phyloP scores from a whole-genome alignment of 805 yeast species.

The Sungouiozyma intestinalis region DNA sequence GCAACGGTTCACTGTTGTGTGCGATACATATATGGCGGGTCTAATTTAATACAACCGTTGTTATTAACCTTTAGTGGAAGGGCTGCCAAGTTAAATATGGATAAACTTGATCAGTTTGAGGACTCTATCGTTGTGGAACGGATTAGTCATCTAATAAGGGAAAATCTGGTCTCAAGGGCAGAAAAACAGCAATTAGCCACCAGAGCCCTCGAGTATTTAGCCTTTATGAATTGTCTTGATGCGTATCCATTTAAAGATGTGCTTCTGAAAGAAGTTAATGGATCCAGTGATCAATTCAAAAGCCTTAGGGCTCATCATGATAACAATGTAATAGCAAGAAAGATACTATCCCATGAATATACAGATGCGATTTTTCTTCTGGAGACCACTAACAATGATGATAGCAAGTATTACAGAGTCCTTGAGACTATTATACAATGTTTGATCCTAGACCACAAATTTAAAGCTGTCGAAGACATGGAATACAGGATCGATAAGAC shows the following conservation, averaged over 20 bases:
- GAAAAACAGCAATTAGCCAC: slow-evolving; percentile 9
- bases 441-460: slow-evolving; percentile 12
- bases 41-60: no score
- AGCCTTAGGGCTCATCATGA: not conserved
- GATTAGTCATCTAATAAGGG: slow-evolving; percentile 7
- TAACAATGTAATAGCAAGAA: slow-evolving; percentile 2
- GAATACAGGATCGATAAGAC: slow-evolving; percentile 12
- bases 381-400: slow-evolving; percentile 8
- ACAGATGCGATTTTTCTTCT: slow-evolving; percentile 14
- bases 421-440: slow-evolving; percentile 12
- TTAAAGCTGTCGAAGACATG: slow-evolving; percentile 16
- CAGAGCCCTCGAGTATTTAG: slow-evolving; percentile 10
- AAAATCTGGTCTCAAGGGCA: slow-evolving; percentile 2
- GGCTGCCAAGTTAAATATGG: no score
- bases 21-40: no score
- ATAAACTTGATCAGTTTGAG: slow-evolving; percentile 5
- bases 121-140: slow-evolving; percentile 14
- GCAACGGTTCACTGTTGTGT: no score
- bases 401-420: slow-evolving; percentile 7
- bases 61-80: no score
- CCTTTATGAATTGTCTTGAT: slow-evolving; percentile 4
- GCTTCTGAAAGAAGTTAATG: not conserved
- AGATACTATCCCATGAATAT: slow-evolving; percentile 16
- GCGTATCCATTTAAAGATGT: slow-evolving; percentile 8
- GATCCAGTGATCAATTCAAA: not conserved